These are phyloP conservation scores for Candida glucosophila DNA, from an alignment of 1,139 yeast species.

Conservation along the genomic window DNA sequence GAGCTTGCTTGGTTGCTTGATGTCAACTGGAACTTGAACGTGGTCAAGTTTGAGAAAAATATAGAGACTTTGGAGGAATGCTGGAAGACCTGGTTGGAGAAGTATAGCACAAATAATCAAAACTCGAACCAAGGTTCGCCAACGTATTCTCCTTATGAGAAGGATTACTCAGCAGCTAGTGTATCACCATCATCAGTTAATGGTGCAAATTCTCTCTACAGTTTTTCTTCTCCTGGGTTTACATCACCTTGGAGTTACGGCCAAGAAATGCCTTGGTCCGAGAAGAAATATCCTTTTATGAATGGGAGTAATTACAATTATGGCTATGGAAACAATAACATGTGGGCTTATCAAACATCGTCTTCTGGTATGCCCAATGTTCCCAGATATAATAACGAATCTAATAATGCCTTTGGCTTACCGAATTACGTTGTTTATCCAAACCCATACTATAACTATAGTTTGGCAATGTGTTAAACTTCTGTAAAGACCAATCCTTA, in stretches of 20 bases:
- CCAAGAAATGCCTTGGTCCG: no score
- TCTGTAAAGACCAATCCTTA: background rate
- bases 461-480: conserved; percentile 25
- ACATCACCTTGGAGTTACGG: no score
- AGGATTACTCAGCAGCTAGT: no score
- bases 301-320: no score
- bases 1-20: conserved; percentile 73
- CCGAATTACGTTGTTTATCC: conserved; percentile 29
- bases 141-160: no score
- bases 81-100: conserved; percentile 39
- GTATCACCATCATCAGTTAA: no score
- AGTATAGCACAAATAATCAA: conserved; percentile 11
- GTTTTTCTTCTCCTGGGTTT: no score
- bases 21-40: conserved; percentile 41
- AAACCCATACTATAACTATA: conserved; percentile 29
- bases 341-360: conserved; percentile 16
- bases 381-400: conserved; percentile 1
- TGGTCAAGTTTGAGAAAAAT: conserved; percentile 32
- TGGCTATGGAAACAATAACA: conserved; percentile 7
- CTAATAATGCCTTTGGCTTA: no score
- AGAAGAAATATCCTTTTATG: no score
- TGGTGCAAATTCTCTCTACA: no score
- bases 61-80: conserved; percentile 39
- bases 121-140: background rate
- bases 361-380: conserved; percentile 10